Evolutionary conservation across 176 grass and related monocot genomes (phyloP).

Genomic region (Zizania latifolia): DNA sequence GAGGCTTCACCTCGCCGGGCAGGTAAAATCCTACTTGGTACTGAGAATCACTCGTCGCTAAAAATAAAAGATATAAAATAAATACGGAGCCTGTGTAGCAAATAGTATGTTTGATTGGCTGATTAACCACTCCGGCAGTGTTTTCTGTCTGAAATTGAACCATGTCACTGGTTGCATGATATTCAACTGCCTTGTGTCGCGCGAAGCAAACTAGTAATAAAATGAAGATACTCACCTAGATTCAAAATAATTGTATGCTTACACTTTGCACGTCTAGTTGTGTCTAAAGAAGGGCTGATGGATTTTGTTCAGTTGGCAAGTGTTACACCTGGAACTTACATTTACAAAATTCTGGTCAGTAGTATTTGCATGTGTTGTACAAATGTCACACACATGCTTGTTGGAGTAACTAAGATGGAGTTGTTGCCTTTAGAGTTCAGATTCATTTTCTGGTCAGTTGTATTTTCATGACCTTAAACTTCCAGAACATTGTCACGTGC

Average conservation of each 20-base stretch:
- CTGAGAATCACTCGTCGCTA: background rate
- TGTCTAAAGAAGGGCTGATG: background rate
- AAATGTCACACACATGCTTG: background rate
- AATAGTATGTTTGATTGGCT: background rate
- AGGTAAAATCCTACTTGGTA: slow-evolving; percentile 24
- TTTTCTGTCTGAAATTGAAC: background rate
- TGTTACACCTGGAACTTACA: background rate
- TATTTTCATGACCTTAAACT: background rate
- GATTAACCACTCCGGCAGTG: background rate
- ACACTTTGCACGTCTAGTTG: background rate
- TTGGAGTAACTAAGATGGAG: background rate
- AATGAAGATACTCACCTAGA: background rate
- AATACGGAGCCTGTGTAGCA: background rate
- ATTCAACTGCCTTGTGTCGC: background rate
- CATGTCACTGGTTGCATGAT: background rate
- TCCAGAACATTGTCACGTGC: background rate
- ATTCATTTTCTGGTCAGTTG: background rate
- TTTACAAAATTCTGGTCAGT: background rate
- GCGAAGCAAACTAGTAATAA: background rate
- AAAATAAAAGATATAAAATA: background rate
- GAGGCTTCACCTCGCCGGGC: slow-evolving; percentile 17
- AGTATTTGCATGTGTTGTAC: background rate
- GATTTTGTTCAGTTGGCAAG: background rate
- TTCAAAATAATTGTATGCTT: background rate
- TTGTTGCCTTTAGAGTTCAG: slow-evolving; percentile 1